Conservation (phyloP, 139 green algal species). For the Chlorella sp. region DNA sequence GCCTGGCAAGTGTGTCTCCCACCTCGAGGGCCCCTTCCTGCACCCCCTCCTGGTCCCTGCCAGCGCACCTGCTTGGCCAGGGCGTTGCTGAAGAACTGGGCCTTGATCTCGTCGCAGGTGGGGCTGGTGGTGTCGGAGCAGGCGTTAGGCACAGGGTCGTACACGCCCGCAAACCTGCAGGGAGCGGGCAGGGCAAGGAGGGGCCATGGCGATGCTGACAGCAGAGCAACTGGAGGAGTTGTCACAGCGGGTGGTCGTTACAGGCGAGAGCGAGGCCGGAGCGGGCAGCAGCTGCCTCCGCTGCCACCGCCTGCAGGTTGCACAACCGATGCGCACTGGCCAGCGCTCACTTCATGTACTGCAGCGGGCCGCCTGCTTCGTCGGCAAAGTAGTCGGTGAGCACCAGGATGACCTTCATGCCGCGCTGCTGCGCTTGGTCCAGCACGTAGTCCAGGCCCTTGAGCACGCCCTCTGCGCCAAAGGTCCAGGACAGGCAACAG, state of each 20-base stretch:
- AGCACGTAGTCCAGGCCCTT: conserved; percentile 49
- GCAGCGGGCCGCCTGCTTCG: conserved; percentile 14
- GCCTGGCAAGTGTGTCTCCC: no score
- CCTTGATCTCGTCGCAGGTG: neutral
- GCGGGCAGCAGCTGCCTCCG: no score
- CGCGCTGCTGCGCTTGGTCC: conserved; percentile 34
- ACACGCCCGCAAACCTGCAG: conserved; percentile 17
- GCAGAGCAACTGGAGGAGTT: neutral
- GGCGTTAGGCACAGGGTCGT: conserved; percentile 2
- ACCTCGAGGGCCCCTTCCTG: no score
- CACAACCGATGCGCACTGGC: no score
- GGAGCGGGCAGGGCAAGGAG: neutral
- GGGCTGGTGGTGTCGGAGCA: neutral
- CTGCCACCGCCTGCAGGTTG: no score
- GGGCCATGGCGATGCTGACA: neutral
- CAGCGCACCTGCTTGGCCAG: neutral
- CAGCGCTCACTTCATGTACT: conserved; percentile 12
- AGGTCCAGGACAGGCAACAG: no score
- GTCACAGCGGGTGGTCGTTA: no score
- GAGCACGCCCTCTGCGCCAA: conserved; percentile 13
- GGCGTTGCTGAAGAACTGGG: conserved; percentile 24
- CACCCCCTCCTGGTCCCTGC: no score
- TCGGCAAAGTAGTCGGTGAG: conserved; percentile 42
- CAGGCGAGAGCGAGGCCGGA: no score
- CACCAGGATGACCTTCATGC: conserved; percentile 48